A percentile compares a stretch with the other conserved stretches of the same genome.
phyloP scores from a whole-genome alignment of 805 yeast species.

The Dipodascus albidus region DNA sequence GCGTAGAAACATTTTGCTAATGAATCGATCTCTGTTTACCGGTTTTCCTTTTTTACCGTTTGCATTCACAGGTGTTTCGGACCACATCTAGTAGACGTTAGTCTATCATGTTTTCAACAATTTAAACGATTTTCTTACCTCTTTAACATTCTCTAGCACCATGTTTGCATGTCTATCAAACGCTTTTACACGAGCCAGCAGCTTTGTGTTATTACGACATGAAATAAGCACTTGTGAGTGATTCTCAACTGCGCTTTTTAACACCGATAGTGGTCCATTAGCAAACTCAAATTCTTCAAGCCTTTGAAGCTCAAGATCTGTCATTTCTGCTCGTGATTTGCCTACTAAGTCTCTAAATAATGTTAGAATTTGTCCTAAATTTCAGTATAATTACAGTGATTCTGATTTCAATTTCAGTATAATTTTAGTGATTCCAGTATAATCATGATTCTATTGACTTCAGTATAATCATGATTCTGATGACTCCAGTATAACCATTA shows the following conservation, averaged over 20 bases:
- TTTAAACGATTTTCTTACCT: constrained; percentile 29
- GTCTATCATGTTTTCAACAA: neutral
- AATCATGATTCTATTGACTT: too few relatives aligned
- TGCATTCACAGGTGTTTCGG: constrained; percentile 45
- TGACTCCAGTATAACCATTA: too few relatives aligned
- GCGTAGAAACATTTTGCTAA: constrained; percentile 80
- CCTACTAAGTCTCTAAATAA: constrained; percentile 40
- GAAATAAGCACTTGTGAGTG: constrained; percentile 76
- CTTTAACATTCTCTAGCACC: constrained; percentile 86
- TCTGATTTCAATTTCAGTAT: too few relatives aligned
- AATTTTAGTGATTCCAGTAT: too few relatives aligned
- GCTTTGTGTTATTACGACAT: constrained; percentile 84
- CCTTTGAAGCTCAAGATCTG: constrained; percentile 65
- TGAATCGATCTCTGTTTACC: constrained; percentile 62
- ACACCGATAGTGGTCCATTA: constrained; percentile 82
- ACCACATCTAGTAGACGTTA: constrained; percentile 38
- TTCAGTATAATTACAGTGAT: too few relatives aligned
- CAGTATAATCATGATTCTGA: too few relatives aligned
- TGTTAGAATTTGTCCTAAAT: too few relatives aligned
- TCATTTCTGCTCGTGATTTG: constrained; percentile 68
- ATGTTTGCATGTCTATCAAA: constrained; percentile 94
- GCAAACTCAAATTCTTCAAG: constrained; percentile 83
- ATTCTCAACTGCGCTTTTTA: constrained; percentile 70
- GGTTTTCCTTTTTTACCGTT: constrained; percentile 65
- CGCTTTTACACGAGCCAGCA: constrained; percentile 82